A percentile compares a stretch with the other conserved stretches of the same genome.
Evolutionary conservation across 495 filamentous ascomycete species (phyloP).

Genomic region (Lindgomyces ingoldianus): DNA sequence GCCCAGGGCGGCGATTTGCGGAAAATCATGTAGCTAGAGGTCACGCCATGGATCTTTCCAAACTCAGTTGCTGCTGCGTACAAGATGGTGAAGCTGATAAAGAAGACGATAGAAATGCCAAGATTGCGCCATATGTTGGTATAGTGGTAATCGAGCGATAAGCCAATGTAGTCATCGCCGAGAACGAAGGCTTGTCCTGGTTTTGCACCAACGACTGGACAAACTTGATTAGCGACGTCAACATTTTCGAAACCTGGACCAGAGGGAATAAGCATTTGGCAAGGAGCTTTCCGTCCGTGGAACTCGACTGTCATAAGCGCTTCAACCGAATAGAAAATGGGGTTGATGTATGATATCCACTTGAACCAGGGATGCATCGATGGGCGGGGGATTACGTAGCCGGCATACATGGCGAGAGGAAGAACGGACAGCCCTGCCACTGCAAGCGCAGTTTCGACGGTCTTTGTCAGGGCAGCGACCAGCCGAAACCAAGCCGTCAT

Average conservation of each 20-base stretch:
- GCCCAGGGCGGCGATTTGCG: neutral
- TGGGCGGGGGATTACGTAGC: constrained; percentile 72
- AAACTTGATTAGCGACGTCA: constrained; percentile 45
- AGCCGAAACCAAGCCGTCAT: constrained; percentile 78
- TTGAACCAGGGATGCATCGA: constrained; percentile 62
- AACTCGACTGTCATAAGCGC: constrained; percentile 35
- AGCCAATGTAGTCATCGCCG: constrained; percentile 12
- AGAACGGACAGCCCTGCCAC: constrained; percentile 58
- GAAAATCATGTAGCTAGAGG: constrained; percentile 81
- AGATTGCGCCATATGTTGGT: constrained; percentile 57
- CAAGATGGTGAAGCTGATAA: constrained; percentile 60
- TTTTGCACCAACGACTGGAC: constrained; percentile 10
- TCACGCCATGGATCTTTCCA: constrained; percentile 68
- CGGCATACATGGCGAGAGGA: constrained; percentile 65
- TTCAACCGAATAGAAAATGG: constrained; percentile 35
- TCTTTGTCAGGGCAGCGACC: constrained; percentile 51
- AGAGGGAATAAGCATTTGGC: constrained; percentile 7
- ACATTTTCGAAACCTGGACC: constrained; percentile 54
- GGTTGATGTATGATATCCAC: constrained; percentile 36
- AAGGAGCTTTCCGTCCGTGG: constrained; percentile 22
- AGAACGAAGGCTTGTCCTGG: constrained; percentile 12
- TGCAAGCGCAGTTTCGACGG: constrained; percentile 23
- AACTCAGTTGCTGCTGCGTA: constrained; percentile 74
- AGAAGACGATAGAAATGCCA: constrained; percentile 74
- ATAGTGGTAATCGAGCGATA: constrained; percentile 11